Conservation (phyloP, 139 green algal genomes). For the Pycnococcus provasolii region DNA sequence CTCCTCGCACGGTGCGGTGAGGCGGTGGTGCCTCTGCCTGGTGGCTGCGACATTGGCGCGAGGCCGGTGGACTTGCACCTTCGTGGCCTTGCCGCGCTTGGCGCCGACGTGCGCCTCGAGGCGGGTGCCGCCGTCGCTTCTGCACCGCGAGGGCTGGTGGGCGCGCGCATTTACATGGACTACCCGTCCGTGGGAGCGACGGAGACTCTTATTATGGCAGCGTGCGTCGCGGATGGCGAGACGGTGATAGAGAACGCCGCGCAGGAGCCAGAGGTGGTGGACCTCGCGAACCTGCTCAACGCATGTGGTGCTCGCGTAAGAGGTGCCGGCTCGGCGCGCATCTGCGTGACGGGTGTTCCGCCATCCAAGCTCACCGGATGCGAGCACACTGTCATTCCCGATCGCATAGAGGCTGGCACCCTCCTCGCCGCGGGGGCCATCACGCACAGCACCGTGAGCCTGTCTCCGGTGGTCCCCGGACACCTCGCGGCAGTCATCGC, state of each 20-base stretch:
- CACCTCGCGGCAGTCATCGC: slow-evolving; percentile 34
- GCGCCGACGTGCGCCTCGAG: slow-evolving; percentile 21
- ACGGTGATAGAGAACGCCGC: slow-evolving; percentile 38
- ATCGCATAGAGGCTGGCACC: slow-evolving; percentile 46
- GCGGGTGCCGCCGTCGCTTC: not conserved
- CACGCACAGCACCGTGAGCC: slow-evolving; percentile 29
- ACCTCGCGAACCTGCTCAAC: slow-evolving; percentile 41
- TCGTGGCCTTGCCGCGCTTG: slow-evolving; percentile 33
- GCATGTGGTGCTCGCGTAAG: slow-evolving; percentile 31
- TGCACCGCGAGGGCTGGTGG: slow-evolving; percentile 19
- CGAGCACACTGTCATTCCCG: slow-evolving; percentile 46
- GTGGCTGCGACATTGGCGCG: slow-evolving; percentile 46
- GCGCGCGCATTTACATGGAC: slow-evolving; percentile 36
- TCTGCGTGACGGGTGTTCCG: slow-evolving; percentile 31
- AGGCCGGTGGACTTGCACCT: slow-evolving; percentile 46
- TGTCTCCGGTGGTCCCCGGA: slow-evolving; percentile 32
- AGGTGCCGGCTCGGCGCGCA: slow-evolving; percentile 32
- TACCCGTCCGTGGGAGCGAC: slow-evolving; percentile 45
- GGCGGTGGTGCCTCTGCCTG: slow-evolving; percentile 37
- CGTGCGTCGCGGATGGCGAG: slow-evolving; percentile 32
- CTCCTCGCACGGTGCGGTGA: slow-evolving; percentile 37
- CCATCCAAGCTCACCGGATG: slow-evolving; percentile 8
- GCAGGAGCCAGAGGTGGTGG: slow-evolving; percentile 43
- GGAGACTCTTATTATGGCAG: slow-evolving; percentile 49
- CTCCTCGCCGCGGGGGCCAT: slow-evolving; percentile 42